Evolutionary conservation across 2,329 filamentous ascomycete species (phyloP).

Genomic region (Cladosporium colombiae): DNA sequence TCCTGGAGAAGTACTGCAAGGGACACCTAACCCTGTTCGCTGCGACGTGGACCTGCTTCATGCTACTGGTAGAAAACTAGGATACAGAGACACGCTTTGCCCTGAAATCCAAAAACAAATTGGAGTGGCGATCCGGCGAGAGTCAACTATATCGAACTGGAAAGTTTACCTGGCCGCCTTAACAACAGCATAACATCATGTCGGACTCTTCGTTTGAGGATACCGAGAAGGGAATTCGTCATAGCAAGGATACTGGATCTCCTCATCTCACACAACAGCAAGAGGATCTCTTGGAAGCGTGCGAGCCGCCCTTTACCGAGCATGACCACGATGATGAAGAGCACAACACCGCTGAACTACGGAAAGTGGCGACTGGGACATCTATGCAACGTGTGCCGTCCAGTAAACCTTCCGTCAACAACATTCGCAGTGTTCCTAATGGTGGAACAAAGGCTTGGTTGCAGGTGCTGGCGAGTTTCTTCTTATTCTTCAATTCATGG

Average conservation of each 20-base stretch:
- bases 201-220: conserved; percentile 19
- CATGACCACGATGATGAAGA: conserved; percentile 12
- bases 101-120: not conserved
- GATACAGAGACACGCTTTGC: not conserved
- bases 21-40: not conserved
- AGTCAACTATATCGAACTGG: not conserved
- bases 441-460: conserved; percentile 51
- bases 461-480: conserved; percentile 51
- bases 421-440: conserved; percentile 47
- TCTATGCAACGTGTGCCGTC: conserved; percentile 28
- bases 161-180: not conserved
- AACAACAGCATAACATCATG: conserved; percentile 2
- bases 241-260: conserved; percentile 5
- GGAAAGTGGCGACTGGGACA: conserved; percentile 21
- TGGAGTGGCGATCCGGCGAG: not conserved
- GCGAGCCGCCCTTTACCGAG: conserved; percentile 24
- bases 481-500: conserved; percentile 52
- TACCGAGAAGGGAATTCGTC: conserved; percentile 4
- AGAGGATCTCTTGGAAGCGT: conserved; percentile 23
- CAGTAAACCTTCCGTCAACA: conserved; percentile 42
- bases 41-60: not conserved
- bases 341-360: not conserved
- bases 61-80: not conserved
- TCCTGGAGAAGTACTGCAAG: not conserved
- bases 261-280: conserved; percentile 22